Base-by-base conservation (phyloP, 192 early-diverging fungal species). In the Umbelopsis sp. region DNA sequence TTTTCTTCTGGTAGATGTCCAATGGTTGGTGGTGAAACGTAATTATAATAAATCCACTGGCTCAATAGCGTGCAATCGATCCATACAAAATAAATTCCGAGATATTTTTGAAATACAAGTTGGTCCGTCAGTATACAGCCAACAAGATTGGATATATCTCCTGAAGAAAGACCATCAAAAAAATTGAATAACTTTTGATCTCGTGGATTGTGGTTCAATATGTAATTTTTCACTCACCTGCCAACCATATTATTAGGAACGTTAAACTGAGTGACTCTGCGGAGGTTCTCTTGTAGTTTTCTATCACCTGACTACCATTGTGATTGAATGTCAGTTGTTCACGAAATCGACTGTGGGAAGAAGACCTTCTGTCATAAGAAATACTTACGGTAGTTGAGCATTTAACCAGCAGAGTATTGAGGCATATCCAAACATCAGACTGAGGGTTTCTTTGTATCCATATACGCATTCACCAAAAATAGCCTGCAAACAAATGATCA, bases 81-180 rank as follows among this genome's bases (percentile, higher is more conserved):
- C 4, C 24, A 45, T 12, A 70, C 62, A 75, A 75, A 75, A 52
- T 71, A 73, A 3, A 69, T 41, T 31, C 62, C 50, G 6, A 76
- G 66, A 32, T 74, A 73, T 52, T 44, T 65, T 49, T 95, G 93
- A 70, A 95, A 95, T n/a, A 82, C 80, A n/a, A 88, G 85, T 73
- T 93, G 93, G 8, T 86, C 65, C 32, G 92, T 92, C 34, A 92
- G 70, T 21, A 93, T 47, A 25, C 90, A 88, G 14, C 92, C 93
- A 47, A 91, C 71, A 4, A 93, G 73, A 74, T 92, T 93, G 66
- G 86, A 83, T 50, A 88, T 53, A 70, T 95, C 93, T 24, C 92
- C 92, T 80, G 73, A 43, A 16, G 7, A n/a, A 20, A 36, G 20
- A 22, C 25, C 32, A 73, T 16, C 47, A 31, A 34, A 38, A 36